Evolutionary conservation across 73 alveolate genomes (phyloP).

Genomic region (Blepharisma japonicum): DNA sequence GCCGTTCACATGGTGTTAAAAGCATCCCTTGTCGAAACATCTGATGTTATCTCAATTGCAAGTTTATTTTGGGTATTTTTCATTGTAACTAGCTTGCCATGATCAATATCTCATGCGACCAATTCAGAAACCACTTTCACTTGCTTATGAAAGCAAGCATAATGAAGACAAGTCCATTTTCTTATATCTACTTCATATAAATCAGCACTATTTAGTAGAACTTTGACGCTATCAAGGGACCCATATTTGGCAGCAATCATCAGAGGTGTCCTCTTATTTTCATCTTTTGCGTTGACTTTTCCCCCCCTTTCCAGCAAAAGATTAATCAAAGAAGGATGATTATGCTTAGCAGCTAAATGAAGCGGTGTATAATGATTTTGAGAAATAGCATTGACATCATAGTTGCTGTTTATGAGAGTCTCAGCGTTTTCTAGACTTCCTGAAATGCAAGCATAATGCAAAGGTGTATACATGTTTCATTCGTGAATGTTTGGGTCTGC

Average conservation of each 20-base stretch:
- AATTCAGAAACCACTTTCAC: conserved; percentile 68
- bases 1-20: conserved; percentile 59
- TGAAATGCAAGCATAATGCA: conserved; percentile 84
- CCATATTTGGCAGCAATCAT: conserved; percentile 89
- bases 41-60: conserved; percentile 43
- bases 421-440: conserved; percentile 77
- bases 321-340: conserved; percentile 42
- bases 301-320: conserved; percentile 44
- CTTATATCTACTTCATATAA: conserved; percentile 70
- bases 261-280: conserved; percentile 78
- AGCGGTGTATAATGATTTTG: conserved; percentile 77
- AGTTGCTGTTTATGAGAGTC: conserved; percentile 60
- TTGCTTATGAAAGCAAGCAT: conserved; percentile 86
- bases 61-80: conserved; percentile 46
- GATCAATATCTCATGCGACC: conserved; percentile 85
- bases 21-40: conserved; percentile 52
- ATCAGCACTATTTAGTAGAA: conserved; percentile 73
- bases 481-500: conserved; percentile 83
- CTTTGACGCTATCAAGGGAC: conserved; percentile 62
- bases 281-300: conserved; percentile 68
- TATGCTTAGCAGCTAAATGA: conserved; percentile 63
- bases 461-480: conserved; percentile 90
- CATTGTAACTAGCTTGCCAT: conserved; percentile 46
- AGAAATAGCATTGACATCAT: conserved; percentile 77
- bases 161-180: conserved; percentile 88